Evolutionary conservation across 2,329 filamentous ascomycete species (phyloP), one percentile per base, ranked within the genome.

Genomic region (Microcyclosporella mali): DNA sequence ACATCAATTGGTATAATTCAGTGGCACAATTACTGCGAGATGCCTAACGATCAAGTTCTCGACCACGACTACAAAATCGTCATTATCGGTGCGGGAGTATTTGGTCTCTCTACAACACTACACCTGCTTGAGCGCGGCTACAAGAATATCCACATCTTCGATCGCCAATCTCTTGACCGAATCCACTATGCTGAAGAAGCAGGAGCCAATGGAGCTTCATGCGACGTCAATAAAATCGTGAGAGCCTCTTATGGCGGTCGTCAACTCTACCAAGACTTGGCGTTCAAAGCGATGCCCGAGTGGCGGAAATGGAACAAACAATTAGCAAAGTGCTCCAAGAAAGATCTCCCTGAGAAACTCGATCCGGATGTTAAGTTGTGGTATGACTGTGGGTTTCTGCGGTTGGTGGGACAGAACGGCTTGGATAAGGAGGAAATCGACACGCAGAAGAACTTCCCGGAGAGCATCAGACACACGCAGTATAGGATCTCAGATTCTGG

Each of bases 21-120:
- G n/a, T n/a, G n/a, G n/a, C n/a, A n/a, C n/a, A n/a, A n/a, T n/a
- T n/a, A n/a, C n/a, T n/a, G n/a, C n/a, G n/a, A n/a, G n/a, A n/a
- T n/a, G n/a, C n/a, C n/a, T n/a, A n/a, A n/a, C n/a, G n/a, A n/a
- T 11, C 33, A 7, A 41, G n/a, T 33, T 19, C 36, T 41, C 14
- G 45, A 45, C 6, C 43, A 43, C 33, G 44, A 47, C 37, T 51
- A 48, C 36, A 51, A 51, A 35, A 53, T 61, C 25, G 36, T 48
- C 18, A 69, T 71, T 34, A 50, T 71, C 11, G 69, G 69, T 33
- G 63, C 63, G 14, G 69, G 69, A n/a, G 69, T 71, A 34, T 65
- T 71, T 19, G 69, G 69, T 28, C 53, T 69, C 37, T 66, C 63
- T n/a, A 66, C 66, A 6, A 67, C 69, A 17, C 46, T 59, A 4